Evolutionary conservation across 768 basidiomycete species (phyloP).

Genomic region (Hericium alpestre): DNA sequence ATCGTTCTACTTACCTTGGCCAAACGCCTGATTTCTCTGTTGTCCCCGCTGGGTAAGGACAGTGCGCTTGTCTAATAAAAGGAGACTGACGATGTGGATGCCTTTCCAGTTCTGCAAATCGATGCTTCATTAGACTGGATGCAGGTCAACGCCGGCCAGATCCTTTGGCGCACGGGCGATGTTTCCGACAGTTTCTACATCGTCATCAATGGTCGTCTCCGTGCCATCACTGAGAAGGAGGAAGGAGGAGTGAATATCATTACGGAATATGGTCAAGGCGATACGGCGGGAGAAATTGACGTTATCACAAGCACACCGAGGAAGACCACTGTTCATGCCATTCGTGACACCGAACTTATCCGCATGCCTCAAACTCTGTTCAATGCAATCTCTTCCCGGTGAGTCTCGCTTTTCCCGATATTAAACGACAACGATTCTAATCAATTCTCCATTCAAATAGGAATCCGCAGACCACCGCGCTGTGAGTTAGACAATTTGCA

Average conservation of each 20-base stretch:
- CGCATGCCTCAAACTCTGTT: constrained; percentile 95
- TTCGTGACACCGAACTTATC: constrained; percentile 94
- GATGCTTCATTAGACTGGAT: constrained; percentile 97
- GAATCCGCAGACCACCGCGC: constrained; percentile 77
- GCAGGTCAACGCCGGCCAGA: constrained; percentile 92
- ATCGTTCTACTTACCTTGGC: constrained; percentile 93
- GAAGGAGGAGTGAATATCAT: constrained; percentile 70
- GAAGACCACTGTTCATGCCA: constrained; percentile 89
- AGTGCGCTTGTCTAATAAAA: background rate
- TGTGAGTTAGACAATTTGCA: constrained; percentile 34
- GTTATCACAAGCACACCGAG: constrained; percentile 88
- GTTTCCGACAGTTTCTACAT: constrained; percentile 94
- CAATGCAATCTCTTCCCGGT: constrained; percentile 91
- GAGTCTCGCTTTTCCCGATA: constrained; percentile 9
- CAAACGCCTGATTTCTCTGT: constrained; percentile 88
- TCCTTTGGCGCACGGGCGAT: constrained; percentile 87
- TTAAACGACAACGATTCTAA: background rate
- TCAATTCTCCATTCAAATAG: constrained; percentile 25
- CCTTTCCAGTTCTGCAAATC: constrained; percentile 73
- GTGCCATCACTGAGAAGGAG: constrained; percentile 77
- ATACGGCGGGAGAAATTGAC: constrained; percentile 94
- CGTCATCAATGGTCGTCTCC: constrained; percentile 91
- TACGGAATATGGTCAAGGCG: constrained; percentile 94
- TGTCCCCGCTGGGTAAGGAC: constrained; percentile 77
- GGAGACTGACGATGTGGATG: background rate